Base-by-base conservation (phyloP, 495 filamentous ascomycete species). In the Penicillium turbatum region DNA sequence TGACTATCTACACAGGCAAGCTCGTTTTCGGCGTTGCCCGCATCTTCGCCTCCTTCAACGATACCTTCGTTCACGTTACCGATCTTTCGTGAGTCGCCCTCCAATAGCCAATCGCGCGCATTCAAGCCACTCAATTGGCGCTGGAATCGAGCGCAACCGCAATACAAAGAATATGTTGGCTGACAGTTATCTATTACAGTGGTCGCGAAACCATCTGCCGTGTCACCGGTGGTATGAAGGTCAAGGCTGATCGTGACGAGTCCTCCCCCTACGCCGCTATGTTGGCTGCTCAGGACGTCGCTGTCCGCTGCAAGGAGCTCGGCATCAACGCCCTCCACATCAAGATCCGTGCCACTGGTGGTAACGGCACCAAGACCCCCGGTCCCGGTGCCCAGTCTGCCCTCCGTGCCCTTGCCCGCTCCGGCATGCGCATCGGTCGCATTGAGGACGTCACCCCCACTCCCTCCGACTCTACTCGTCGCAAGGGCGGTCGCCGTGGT, bases 401-500 rank as follows among this genome's bases (percentile, higher is more conserved):
- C 71, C 93, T 98, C 79, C 93, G 93, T 74, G 93, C 93, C 67
- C 86, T 98, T 45, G 93, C 93, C 66, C 93, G 93, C 82, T 87
- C 92, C 60, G 95, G 93, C 70, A 99, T 99, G 93, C 91, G 92
- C 80, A 99, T 99, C 71, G 93, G 93, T 68, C 85, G 93, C 66
- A 99, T 99, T 67, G 93, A 99, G 86, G 93, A 99, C 76, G 93
- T 99, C 54, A 99, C 93, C 61, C 93, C 93, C 58, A 97, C 93
- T 32, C 93, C 93, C 60, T 97, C 93, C 73, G 93, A 99, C 79
- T 92, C 87, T 74, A 99, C 93, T 63, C 89, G 93, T 75, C 88
- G 92, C 76, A 99, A 99, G 87, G 93, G 93, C 79, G 93, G 93
- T 95, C 89, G 93, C 77, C 92, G 93, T 87, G 93, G 93, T 96